Evolutionary conservation across 345 rosid genomes (phyloP).

Genomic region (Acer negundo): DNA sequence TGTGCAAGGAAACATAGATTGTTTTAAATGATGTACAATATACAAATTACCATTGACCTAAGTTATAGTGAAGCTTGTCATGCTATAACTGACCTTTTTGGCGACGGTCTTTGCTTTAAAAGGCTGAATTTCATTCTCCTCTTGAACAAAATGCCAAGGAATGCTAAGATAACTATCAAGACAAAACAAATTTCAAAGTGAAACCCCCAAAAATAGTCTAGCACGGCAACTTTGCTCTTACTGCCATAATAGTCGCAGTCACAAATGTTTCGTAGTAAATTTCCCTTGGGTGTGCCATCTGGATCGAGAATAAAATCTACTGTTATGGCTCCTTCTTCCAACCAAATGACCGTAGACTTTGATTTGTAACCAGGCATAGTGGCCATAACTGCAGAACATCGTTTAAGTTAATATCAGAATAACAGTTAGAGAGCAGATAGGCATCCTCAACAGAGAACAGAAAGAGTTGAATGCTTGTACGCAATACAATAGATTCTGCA

Average conservation of each 20-base stretch:
- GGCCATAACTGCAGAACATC: slow-evolving; percentile 56
- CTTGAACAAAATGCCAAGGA: slow-evolving; percentile 55
- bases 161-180: slow-evolving; percentile 44
- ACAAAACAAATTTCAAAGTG: slow-evolving; percentile 51
- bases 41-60: background rate
- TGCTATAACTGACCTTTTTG: slow-evolving; percentile 31
- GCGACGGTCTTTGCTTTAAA: slow-evolving; percentile 50
- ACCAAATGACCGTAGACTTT: slow-evolving; percentile 59
- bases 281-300: slow-evolving; percentile 35
- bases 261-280: slow-evolving; percentile 34
- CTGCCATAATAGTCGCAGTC: slow-evolving; percentile 42
- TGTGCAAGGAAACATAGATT: background rate
- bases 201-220: slow-evolving; percentile 37
- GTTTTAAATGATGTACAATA: background rate
- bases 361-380: slow-evolving; percentile 70
- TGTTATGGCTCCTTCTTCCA: slow-evolving; percentile 60
- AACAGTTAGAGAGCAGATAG: background rate
- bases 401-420: slow-evolving; percentile 4
- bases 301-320: slow-evolving; percentile 86
- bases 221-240: slow-evolving; percentile 30
- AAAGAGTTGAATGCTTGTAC: background rate
- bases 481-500: background rate
- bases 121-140: slow-evolving; percentile 49
- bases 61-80: slow-evolving; percentile 19
- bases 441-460: background rate